A percentile compares a stretch with the other conserved stretches of the same genome.
Conservation (phyloP, 225 moss, liverwort and hornwort genomes). For the Marchantia polymorpha region DNA sequence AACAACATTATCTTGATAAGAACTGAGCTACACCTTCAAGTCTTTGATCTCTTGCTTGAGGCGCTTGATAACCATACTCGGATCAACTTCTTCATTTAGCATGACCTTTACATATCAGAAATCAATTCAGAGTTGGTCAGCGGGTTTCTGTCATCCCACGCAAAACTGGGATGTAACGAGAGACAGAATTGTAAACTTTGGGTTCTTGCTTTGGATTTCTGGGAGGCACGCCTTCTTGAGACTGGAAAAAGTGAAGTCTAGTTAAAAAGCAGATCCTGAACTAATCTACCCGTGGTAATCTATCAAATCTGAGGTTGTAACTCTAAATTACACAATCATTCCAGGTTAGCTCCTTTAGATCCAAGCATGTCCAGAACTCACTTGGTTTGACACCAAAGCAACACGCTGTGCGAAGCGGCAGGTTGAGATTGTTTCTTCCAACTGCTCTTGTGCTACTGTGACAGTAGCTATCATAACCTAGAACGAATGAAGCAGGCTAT, state of each 20-base stretch:
- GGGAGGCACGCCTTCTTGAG: too few relatives aligned
- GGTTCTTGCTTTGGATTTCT: too few relatives aligned
- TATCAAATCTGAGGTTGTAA: not conserved
- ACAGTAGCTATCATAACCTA: conserved; percentile 95
- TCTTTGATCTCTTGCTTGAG: conserved; percentile 76
- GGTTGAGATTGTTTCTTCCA: conserved; percentile 86
- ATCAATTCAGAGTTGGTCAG: not conserved
- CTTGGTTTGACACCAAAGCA: conserved; percentile 82
- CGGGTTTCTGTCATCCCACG: not conserved
- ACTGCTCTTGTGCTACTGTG: conserved; percentile 74
- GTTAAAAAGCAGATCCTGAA: not conserved
- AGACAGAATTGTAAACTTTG: too few relatives aligned
- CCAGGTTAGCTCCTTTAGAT: too few relatives aligned
- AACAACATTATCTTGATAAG: not conserved
- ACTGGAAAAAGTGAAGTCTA: not conserved
- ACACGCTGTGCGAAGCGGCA: conserved; percentile 93
- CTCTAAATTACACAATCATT: not conserved
- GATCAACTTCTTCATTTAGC: conserved; percentile 78
- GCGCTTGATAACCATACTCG: conserved; percentile 63
- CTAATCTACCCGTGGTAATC: not conserved
- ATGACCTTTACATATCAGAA: conserved; percentile 44
- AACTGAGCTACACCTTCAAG: conserved; percentile 51
- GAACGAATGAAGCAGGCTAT: not conserved
- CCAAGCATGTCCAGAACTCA: conserved; percentile 11
- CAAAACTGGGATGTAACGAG: not conserved